Evolutionary conservation across 352 stramenopile genomes (phyloP), one percentile per base, ranked within the genome.

Genomic region (Blastocystis sp.): DNA sequence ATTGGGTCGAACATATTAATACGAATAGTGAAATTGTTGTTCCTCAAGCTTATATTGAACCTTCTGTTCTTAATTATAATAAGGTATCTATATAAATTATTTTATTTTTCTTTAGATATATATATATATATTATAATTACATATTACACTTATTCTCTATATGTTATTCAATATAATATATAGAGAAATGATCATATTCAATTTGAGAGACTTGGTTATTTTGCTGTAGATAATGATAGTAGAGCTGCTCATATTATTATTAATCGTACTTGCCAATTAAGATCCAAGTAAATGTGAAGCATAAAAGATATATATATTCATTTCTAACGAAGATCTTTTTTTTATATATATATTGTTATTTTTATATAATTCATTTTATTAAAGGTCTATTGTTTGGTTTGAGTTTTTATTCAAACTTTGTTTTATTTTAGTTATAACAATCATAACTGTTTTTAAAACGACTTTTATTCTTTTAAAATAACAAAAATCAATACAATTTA

Each of bases 131-230:
- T 24, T 0, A 19, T 49, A 0, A 28, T 33, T 3, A 21, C 21
- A 2, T 19, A 42, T 25, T 19, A 30, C 25, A 78, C 21, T 46
- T 48, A 34, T 62, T 75, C n/a, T n/a, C n/a, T n/a, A n/a, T n/a
- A n/a, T n/a, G n/a, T n/a, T n/a, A n/a, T n/a, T n/a, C n/a, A n/a
- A 34, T 78, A 78, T 49, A 59, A 73, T 11, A 73, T 82, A 21
- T 80, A n/a, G 46, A 24, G 33, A 24, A 40, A 59, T 23, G 31
- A 52, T 45, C 49, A 46, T 30, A 70, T 94, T 62, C 88, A 98
- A 75, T 93, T 98, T 71, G 89, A 96, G 70, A 80, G 88, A 32
- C 72, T 96, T 4, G 91, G 89, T 16, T 98, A 95, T 75, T 98
- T 96, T 75, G 82, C 91, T 32, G 74, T 82, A 5, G 91, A 98